phyloP scores from a whole-genome alignment of 1,284 basidiomycete genomes.

The Heterobasidion irregulare region DNA sequence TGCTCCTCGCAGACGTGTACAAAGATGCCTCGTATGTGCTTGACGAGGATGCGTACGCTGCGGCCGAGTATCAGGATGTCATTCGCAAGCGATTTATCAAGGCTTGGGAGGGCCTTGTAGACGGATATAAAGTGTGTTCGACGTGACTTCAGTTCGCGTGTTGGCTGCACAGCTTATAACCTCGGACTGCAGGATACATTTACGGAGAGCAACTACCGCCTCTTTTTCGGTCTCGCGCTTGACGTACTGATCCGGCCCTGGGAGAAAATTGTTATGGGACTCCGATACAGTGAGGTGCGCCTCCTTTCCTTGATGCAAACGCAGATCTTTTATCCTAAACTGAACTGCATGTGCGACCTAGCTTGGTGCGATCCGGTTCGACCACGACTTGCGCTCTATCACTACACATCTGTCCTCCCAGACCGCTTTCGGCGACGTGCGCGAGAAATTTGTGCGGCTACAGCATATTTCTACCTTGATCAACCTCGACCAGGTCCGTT shows the following conservation, averaged over 20 bases:
- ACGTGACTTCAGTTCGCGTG: not conserved
- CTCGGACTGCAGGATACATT: slow-evolving; percentile 55
- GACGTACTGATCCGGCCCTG: slow-evolving; percentile 87
- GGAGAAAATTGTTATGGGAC: slow-evolving; percentile 80
- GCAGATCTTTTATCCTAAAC: not conserved
- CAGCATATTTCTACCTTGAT: slow-evolving; percentile 92
- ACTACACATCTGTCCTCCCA: slow-evolving; percentile 80
- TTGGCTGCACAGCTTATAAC: slow-evolving; percentile 4
- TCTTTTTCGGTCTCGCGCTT: slow-evolving; percentile 78
- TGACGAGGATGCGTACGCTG: slow-evolving; percentile 81
- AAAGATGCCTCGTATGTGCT: slow-evolving; percentile 84
- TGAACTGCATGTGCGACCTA: slow-evolving; percentile 22
- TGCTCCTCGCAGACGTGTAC: slow-evolving; percentile 81
- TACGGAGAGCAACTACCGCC: slow-evolving; percentile 81
- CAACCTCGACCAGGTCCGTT: slow-evolving; percentile 78
- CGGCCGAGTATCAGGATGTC: slow-evolving; percentile 79
- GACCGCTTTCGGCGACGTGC: slow-evolving; percentile 77
- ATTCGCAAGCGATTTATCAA: slow-evolving; percentile 86
- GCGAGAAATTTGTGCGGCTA: slow-evolving; percentile 87
- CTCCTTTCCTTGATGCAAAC: not conserved
- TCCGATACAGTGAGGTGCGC: slow-evolving; percentile 83
- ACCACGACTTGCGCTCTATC: slow-evolving; percentile 85
- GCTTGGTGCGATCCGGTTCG: slow-evolving; percentile 96
- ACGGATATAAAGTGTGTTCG: slow-evolving; percentile 72
- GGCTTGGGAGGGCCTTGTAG: slow-evolving; percentile 77